phyloP scores from a whole-genome alignment of 2,329 filamentous ascomycete species.

The Hypoxylon sp. region DNA sequence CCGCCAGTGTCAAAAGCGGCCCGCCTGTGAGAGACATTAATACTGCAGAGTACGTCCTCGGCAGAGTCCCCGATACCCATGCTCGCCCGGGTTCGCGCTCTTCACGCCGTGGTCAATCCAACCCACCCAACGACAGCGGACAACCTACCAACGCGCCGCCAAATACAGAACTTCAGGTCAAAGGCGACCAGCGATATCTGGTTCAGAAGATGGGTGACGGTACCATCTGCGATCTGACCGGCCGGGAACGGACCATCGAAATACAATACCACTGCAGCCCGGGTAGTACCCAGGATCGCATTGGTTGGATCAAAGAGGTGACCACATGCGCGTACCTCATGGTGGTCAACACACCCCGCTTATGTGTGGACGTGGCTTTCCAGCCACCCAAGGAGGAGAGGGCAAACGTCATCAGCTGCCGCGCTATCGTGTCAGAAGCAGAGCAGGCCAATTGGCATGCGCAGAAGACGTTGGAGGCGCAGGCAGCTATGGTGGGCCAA shows the following conservation, averaged over 20 bases:
- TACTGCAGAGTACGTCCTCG: slow-evolving; percentile 83
- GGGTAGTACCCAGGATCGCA: slow-evolving; percentile 78
- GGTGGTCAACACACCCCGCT: slow-evolving; percentile 89
- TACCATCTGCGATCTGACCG: slow-evolving; percentile 88
- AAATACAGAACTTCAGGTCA: slow-evolving; percentile 79
- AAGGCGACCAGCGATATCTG: slow-evolving; percentile 87
- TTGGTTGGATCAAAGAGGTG: slow-evolving; percentile 93
- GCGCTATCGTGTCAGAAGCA: slow-evolving; percentile 75
- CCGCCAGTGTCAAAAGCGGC: slow-evolving; percentile 75
- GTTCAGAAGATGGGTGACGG: slow-evolving; percentile 86
- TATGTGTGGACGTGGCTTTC: slow-evolving; percentile 91
- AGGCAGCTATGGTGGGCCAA: slow-evolving; percentile 55
- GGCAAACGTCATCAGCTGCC: slow-evolving; percentile 83
- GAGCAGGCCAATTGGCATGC: slow-evolving; percentile 60
- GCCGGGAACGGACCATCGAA: slow-evolving; percentile 85
- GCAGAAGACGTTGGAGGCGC: slow-evolving; percentile 58
- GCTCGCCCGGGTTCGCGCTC: slow-evolving; percentile 46
- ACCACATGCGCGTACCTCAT: slow-evolving; percentile 93
- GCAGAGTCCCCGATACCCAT: slow-evolving; percentile 65
- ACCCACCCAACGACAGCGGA: slow-evolving; percentile 40
- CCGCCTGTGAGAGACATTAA: slow-evolving; percentile 83
- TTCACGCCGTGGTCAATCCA: slow-evolving; percentile 47
- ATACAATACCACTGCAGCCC: slow-evolving; percentile 86
- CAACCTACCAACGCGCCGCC: slow-evolving; percentile 54
- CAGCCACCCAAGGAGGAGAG: slow-evolving; percentile 82